Percentiles rank a stretch among this genome's conserved stretches.
Evolutionary conservation across 306 rosid species (phyloP).

Genomic region (Prunus dulcis): DNA sequence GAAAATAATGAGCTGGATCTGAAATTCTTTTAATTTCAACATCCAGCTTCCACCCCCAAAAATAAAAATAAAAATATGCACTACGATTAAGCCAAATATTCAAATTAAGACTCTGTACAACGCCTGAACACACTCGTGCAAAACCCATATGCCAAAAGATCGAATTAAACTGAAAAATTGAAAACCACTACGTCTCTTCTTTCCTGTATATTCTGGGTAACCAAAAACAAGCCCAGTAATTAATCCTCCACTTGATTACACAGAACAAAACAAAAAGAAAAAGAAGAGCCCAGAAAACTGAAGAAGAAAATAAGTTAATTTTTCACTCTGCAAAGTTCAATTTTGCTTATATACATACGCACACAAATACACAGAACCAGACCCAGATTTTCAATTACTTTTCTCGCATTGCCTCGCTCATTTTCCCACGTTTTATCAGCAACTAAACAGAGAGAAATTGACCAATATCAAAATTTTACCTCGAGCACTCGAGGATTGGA

Average conservation of each 20-base stretch:
- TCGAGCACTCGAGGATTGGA: constrained; percentile 25
- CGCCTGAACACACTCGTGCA: background rate
- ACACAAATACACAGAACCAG: background rate
- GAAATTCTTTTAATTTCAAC: background rate
- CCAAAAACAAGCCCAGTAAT: background rate
- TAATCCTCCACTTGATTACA: background rate
- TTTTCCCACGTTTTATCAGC: background rate
- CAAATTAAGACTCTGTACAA: background rate
- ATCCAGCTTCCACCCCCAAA: background rate
- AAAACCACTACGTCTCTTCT: background rate
- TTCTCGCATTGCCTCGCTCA: background rate
- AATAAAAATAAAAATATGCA: background rate
- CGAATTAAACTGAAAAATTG: background rate
- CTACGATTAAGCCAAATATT: background rate
- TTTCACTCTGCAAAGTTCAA: background rate
- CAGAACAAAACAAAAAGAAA: background rate
- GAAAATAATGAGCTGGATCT: background rate
- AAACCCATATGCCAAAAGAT: background rate
- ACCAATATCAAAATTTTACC: constrained; percentile 24
- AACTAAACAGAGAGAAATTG: background rate
- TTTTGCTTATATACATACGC: background rate
- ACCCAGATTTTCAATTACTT: background rate
- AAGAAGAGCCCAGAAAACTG: background rate
- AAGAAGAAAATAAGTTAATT: background rate
- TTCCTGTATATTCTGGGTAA: background rate